Percentiles rank a stretch among this genome's conserved stretches.
These are phyloP conservation scores for Cercospora sp. DNA, from an alignment of 2,329 filamentous ascomycete genomes.

Conservation along the genomic window DNA sequence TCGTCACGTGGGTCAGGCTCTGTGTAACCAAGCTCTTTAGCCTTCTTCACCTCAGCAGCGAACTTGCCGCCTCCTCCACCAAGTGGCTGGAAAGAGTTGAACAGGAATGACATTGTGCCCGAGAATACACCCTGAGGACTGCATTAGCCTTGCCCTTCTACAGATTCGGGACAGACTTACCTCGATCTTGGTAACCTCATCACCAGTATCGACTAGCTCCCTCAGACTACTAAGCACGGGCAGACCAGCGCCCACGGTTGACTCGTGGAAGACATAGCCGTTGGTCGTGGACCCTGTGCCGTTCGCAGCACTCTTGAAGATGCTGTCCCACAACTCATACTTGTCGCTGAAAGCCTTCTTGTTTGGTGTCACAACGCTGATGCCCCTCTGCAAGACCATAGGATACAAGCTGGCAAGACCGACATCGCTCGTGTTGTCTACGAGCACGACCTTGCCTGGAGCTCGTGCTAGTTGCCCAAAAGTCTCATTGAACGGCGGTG, in stretches of 20 bases:
- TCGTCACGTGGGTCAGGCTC: slow-evolving; percentile 86
- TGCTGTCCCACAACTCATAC: slow-evolving; percentile 79
- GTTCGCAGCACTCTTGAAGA: slow-evolving; percentile 71
- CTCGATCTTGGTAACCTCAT: slow-evolving; percentile 87
- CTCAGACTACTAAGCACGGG: slow-evolving; percentile 91
- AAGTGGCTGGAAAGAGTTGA: slow-evolving; percentile 92
- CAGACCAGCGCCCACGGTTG: slow-evolving; percentile 87
- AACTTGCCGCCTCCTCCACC: slow-evolving; percentile 75
- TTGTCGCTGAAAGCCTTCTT: slow-evolving; percentile 94
- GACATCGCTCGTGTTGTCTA: slow-evolving; percentile 95
- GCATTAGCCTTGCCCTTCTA: too few relatives aligned
- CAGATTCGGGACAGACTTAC: too few relatives aligned
- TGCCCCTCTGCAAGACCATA: slow-evolving; percentile 72
- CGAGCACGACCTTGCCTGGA: slow-evolving; percentile 75
- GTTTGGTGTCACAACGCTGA: slow-evolving; percentile 94
- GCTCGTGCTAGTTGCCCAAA: slow-evolving; percentile 75
- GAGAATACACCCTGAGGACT: slow-evolving; percentile 98
- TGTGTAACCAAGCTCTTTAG: slow-evolving; percentile 89
- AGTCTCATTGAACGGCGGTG: slow-evolving; percentile 68
- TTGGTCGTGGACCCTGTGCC: slow-evolving; percentile 52
- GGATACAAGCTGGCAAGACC: slow-evolving; percentile 83
- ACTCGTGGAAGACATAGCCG: slow-evolving; percentile 91
- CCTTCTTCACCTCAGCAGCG: slow-evolving; percentile 87
- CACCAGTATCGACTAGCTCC: slow-evolving; percentile 91
- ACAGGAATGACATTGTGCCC: slow-evolving; percentile 95